Conservation (phyloP, 2,329 filamentous ascomycete species). For the Coniochaeta sp. region DNA sequence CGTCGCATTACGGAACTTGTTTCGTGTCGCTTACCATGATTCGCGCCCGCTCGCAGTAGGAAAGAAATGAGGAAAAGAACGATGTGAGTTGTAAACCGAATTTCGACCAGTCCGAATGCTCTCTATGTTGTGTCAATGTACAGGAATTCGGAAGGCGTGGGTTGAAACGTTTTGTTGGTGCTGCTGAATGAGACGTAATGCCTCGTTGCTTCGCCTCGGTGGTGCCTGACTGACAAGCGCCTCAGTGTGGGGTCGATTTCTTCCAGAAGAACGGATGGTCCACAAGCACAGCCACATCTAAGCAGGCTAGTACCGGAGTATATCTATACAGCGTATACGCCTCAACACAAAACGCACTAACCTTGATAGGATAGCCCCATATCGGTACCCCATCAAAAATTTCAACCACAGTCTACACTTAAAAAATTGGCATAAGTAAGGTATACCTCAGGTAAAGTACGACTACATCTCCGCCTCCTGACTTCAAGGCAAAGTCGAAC, state of each 20-base stretch:
- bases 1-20: background rate
- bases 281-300: background rate
- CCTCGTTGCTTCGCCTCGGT: background rate
- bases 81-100: background rate
- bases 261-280: background rate
- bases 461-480: too few species aligned
- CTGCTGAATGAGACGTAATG: background rate
- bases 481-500: too few species aligned
- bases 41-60: background rate
- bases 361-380: too few species aligned
- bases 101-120: background rate
- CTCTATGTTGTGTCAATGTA: background rate
- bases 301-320: too few species aligned
- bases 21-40: background rate
- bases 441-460: too few species aligned
- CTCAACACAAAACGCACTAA: too few species aligned
- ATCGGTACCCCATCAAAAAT: too few species aligned
- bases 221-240: background rate
- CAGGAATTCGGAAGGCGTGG: background rate
- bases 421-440: too few species aligned
- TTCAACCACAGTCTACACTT: too few species aligned
- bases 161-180: background rate
- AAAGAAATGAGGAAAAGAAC: background rate
- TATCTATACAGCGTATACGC: too few species aligned
- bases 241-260: background rate